Conservation (phyloP, 192 early-diverging fungal species). For the Kappamyces sp. region DNA sequence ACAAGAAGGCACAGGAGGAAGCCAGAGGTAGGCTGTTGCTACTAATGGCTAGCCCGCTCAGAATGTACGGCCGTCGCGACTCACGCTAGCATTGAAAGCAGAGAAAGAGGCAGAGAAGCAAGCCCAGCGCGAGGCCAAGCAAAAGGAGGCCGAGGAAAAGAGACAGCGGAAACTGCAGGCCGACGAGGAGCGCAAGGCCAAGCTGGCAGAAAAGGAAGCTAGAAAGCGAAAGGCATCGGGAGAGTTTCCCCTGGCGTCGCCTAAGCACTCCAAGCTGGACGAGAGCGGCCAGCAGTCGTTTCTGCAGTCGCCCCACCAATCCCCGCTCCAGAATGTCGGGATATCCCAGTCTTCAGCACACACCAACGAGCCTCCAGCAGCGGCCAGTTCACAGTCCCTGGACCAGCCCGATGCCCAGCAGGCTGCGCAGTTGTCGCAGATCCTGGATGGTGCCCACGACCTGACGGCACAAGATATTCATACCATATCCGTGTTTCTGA, state of each 20-base stretch:
- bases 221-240: neutral
- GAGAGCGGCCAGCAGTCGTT: neutral
- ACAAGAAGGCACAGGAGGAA: slow-evolving; percentile 4
- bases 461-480: slow-evolving; percentile 4
- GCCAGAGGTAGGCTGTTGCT: too few species aligned
- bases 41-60: too few species aligned
- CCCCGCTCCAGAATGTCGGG: neutral
- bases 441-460: slow-evolving; percentile 1
- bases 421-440: neutral
- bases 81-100: neutral
- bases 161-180: neutral
- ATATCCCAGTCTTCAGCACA: too few species aligned
- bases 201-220: too few species aligned
- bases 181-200: too few species aligned
- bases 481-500: slow-evolving; percentile 4
- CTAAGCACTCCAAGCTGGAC: neutral
- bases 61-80: too few species aligned
- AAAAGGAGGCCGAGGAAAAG: slow-evolving; percentile 3
- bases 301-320: neutral
- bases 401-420: neutral
- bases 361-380: neutral
- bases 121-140: slow-evolving; percentile 4
- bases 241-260: neutral
- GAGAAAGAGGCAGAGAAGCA: neutral
- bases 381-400: neutral